A percentile compares a stretch with the other conserved stretches of the same genome.
Evolutionary conservation across 2,329 filamentous ascomycete species (phyloP).

Genomic region (Epichloe sibirici): DNA sequence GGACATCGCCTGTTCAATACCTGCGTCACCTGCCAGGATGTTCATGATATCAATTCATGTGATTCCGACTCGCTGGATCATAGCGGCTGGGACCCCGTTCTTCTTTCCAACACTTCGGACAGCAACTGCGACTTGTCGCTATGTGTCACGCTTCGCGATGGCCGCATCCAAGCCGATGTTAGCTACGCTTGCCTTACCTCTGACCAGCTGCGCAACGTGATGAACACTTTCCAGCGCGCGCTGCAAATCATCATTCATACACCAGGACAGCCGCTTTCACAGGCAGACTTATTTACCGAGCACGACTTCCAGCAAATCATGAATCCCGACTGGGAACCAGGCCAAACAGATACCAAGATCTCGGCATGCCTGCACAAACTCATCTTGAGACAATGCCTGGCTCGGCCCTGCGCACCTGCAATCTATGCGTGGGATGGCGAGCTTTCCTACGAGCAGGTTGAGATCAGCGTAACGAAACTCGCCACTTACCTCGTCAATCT

Average conservation of each 20-base stretch:
- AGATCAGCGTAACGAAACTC: conserved; percentile 25
- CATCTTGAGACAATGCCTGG: conserved; percentile 27
- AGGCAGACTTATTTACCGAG: conserved; percentile 42
- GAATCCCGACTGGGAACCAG: conserved; percentile 35
- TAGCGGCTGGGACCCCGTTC: conserved; percentile 6
- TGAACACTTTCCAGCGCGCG: conserved; percentile 40
- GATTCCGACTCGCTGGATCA: conserved; percentile 5
- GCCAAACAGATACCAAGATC: conserved; percentile 25
- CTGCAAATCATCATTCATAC: conserved; percentile 32
- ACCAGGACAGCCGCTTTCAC: conserved; percentile 28
- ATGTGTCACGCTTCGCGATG: conserved; percentile 29
- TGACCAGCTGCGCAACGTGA: conserved; percentile 34
- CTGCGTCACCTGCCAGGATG: conserved; percentile 34
- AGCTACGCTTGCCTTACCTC: conserved; percentile 30
- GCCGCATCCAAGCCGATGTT: conserved; percentile 30
- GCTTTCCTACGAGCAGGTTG: conserved; percentile 29
- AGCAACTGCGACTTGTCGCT: conserved; percentile 34
- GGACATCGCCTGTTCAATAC: conserved; percentile 38
- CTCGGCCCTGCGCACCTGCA: conserved; percentile 27
- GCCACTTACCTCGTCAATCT: conserved; percentile 34
- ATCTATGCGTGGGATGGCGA: conserved; percentile 33
- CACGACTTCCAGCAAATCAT: conserved; percentile 42
- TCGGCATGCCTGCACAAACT: conserved; percentile 33
- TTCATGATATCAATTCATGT: conserved; percentile 13
- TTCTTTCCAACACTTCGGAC: conserved; percentile 7